These are phyloP conservation scores for Dactylellina drechsleri DNA, from an alignment of 2,329 filamentous ascomycete genomes.

Conservation along the genomic window DNA sequence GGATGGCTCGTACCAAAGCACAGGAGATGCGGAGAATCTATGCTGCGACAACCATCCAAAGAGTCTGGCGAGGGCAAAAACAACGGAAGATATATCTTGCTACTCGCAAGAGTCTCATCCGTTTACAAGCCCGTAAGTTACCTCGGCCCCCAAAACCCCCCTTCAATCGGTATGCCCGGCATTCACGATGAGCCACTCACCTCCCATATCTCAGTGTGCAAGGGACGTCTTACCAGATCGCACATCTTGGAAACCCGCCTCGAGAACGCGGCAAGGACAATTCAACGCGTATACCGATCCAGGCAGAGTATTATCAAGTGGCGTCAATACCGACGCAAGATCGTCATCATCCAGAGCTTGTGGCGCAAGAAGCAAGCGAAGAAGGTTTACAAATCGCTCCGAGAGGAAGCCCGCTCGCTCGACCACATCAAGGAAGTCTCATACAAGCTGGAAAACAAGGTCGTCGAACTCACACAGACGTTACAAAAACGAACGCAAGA, in stretches of 20 bases:
- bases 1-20: slow-evolving; percentile 78
- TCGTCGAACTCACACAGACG: slow-evolving; percentile 95
- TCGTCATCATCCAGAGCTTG: slow-evolving; percentile 87
- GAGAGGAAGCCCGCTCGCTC: slow-evolving; percentile 95
- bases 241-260: slow-evolving; percentile 93
- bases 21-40: slow-evolving; percentile 83
- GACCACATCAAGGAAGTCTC: slow-evolving; percentile 83
- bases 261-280: slow-evolving; percentile 88
- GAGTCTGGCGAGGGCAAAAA: slow-evolving; percentile 92
- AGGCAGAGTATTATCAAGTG: slow-evolving; percentile 66
- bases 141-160: slow-evolving; percentile 46
- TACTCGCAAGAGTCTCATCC: slow-evolving; percentile 83
- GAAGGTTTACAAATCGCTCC: slow-evolving; percentile 84
- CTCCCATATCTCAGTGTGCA: slow-evolving; percentile 64
- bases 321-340: slow-evolving; percentile 88
- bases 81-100: slow-evolving; percentile 81
- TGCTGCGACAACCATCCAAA: slow-evolving; percentile 92
- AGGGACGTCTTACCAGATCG: slow-evolving; percentile 89
- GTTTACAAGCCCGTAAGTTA: slow-evolving; percentile 75
- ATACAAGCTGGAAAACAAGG: slow-evolving; percentile 99
- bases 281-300: slow-evolving; percentile 89
- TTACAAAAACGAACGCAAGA: slow-evolving; percentile 91
- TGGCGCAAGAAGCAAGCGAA: slow-evolving; percentile 88
- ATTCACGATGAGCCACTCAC: slow-evolving; percentile 55
- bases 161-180: slow-evolving; percentile 55